Evolutionary conservation across 129 eudicot species (phyloP).

Genomic region (Lactuca sativa): DNA sequence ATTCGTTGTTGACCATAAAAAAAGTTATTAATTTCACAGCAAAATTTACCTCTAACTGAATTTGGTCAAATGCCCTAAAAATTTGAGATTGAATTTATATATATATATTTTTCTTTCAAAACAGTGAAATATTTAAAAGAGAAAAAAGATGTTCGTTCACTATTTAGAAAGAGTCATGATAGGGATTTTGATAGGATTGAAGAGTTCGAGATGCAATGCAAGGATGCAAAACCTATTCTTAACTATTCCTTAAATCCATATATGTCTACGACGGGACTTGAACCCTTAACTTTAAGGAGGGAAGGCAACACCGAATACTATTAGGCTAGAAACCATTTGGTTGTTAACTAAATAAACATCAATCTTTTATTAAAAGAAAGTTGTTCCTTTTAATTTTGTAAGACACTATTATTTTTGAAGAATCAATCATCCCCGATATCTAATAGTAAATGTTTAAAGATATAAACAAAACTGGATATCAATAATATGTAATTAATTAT

Average conservation of each 20-base stretch:
- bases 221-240: not conserved
- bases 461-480: not conserved
- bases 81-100: not conserved
- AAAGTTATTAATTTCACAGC: slow-evolving; percentile 11
- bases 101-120: not conserved
- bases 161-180: too few relatives aligned
- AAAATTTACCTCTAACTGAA: slow-evolving; percentile 6
- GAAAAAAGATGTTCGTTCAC: not conserved
- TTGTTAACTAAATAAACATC: too few relatives aligned
- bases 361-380: too few relatives aligned
- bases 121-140: not conserved
- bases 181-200: too few relatives aligned
- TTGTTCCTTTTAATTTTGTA: too few relatives aligned
- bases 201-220: not conserved
- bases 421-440: not conserved
- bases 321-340: too few relatives aligned
- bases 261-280: too few relatives aligned
- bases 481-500: not conserved
- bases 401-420: not conserved
- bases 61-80: not conserved
- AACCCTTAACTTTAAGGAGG: too few relatives aligned
- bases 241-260: too few relatives aligned
- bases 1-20: slow-evolving; percentile 13
- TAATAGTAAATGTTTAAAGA: not conserved
- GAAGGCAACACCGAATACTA: too few relatives aligned